Base-by-base conservation (phyloP, 306 rosid genomes). In the Acacia confusa region DNA sequence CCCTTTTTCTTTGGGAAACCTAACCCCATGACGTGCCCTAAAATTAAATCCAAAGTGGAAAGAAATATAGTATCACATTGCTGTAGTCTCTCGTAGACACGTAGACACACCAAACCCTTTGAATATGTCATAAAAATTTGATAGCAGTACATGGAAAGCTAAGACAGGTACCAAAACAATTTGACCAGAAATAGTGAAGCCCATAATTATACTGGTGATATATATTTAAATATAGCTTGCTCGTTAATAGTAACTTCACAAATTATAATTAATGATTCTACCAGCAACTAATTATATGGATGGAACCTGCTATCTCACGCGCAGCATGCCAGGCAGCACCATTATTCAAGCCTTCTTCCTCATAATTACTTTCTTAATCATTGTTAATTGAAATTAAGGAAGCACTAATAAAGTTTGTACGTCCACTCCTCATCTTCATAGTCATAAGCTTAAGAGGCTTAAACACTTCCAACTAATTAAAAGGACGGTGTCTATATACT, bases 181-280 rank as follows among this genome's bases (percentile, higher is more conserved):
- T 89, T 87, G 88, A 79, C 83, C 75, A 77, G 47, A 43, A 63
- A 65, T 32, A 79, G 15, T 44, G 25, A 82, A 20, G 79, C 11
- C 19, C 41, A 64, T 65, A 25, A 32, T 13, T 65, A 40, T 9
- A 10, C 15, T 36, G 52, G 84, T 25, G 77, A 55, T 1, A 52
- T 6, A 20, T 5, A 79, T 19, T 72, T 79, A 10, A 68, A 52
- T 75, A 45, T 0, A 50, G 44, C 48, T 69, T 77, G 44, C 48
- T 61, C 74, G 68, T 78, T 68, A 43, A 77, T 50, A 48, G 1
- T 64, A 32, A 47, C 25, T 32, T 2, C 15, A 44, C 36, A 43
- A 77, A 65, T 71, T 70, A 65, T 69, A 74, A 60, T 38, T 68
- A 75, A 27, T 16, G 11, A n/a, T 27, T 65, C 22, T 25, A 20